phyloP scores from a whole-genome alignment of 345 rosid species.

The Populus ilicifolia region DNA sequence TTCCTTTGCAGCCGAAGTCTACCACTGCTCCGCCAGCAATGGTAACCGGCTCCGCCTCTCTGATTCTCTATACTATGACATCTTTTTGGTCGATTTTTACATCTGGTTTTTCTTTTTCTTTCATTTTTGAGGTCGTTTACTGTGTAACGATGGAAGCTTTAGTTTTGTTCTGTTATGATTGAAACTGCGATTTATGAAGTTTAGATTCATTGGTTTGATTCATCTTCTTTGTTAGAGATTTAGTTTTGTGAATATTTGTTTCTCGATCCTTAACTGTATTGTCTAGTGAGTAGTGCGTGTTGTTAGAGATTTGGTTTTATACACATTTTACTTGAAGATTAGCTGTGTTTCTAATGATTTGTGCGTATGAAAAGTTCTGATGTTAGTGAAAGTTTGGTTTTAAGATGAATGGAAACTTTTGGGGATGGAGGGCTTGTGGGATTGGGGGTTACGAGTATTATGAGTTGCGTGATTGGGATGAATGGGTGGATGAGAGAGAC shows the following conservation, averaged over 20 bases:
- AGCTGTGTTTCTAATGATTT: not conserved
- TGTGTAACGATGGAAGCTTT: not conserved
- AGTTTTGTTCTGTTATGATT: not conserved
- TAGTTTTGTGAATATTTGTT: not conserved
- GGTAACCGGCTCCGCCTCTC: not conserved
- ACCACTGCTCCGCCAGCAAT: not conserved
- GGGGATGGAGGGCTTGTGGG: not conserved
- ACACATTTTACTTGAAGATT: not conserved
- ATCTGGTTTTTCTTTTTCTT: not conserved
- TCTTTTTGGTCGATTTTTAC: not conserved
- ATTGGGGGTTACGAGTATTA: not conserved
- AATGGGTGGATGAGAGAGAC: not conserved
- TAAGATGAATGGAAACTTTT: not conserved
- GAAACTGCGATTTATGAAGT: not conserved
- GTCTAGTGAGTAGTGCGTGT: not conserved
- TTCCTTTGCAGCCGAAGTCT: not conserved
- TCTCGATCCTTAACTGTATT: not conserved
- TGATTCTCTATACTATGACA: not conserved
- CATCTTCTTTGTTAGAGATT: not conserved
- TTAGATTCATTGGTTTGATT: not conserved
- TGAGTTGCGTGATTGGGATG: not conserved
- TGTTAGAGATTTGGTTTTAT: not conserved
- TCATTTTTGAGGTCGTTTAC: not conserved
- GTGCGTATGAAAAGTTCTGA: not conserved
- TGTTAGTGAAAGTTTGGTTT: not conserved